Conservation (phyloP, 345 rosid genomes). For the Clarkia xantiana region DNA sequence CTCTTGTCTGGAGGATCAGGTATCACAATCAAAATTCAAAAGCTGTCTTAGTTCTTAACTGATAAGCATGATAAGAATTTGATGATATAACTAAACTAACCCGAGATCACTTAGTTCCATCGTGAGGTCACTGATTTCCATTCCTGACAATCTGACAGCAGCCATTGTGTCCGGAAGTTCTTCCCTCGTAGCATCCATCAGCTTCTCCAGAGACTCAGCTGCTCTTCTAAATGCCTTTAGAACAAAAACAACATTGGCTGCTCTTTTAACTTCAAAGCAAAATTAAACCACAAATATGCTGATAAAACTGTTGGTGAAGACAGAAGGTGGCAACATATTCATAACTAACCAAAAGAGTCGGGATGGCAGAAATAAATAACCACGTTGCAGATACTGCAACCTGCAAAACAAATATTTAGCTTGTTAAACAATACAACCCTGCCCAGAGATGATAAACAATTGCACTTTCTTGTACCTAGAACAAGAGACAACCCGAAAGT, state of each 20-base stretch:
- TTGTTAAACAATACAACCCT: neutral
- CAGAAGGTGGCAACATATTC: neutral
- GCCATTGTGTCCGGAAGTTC: constrained; percentile 95
- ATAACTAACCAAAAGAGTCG: constrained; percentile 66
- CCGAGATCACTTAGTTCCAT: constrained; percentile 89
- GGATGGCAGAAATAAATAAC: constrained; percentile 79
- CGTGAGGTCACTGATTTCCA: constrained; percentile 90
- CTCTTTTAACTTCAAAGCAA: neutral
- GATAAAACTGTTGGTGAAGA: neutral
- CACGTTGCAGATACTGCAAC: constrained; percentile 67
- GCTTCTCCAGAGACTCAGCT: constrained; percentile 74
- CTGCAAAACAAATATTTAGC: constrained; percentile 20
- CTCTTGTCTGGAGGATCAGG: constrained; percentile 39
- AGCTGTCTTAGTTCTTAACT: neutral
- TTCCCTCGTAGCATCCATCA: constrained; percentile 73
- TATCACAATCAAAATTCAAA: no score
- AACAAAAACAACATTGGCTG: neutral
- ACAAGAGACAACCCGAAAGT: no score
- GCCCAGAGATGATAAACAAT: neutral
- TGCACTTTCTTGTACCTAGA: no score
- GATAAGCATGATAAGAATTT: neutral
- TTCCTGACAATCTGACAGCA: constrained; percentile 72
- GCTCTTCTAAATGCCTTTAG: constrained; percentile 70
- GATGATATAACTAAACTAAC: constrained; percentile 17
- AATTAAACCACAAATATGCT: neutral